Evolutionary conservation across 371 early-diverging fungal genomes (phyloP).

Genomic region (Apophysomyces elegans): DNA sequence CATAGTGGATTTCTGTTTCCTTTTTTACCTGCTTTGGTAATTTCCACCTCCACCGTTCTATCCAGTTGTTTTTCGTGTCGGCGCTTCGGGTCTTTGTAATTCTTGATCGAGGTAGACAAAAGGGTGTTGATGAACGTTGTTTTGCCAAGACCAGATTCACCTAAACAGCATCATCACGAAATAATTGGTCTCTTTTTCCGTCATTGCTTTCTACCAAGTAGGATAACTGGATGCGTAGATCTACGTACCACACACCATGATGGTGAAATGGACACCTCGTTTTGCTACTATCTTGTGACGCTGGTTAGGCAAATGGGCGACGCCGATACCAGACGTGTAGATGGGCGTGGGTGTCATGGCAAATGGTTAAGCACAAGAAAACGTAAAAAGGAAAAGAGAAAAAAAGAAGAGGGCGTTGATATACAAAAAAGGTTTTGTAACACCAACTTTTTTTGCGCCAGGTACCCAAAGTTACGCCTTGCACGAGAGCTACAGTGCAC

Average conservation of each 20-base stretch:
- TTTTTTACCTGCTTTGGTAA: slow-evolving; percentile 64
- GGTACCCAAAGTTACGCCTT: no score
- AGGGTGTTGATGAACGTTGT: slow-evolving; percentile 84
- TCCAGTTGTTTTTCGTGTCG: slow-evolving; percentile 53
- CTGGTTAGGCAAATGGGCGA: slow-evolving; percentile 98
- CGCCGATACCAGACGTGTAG: slow-evolving; percentile 79
- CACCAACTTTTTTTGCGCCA: no score
- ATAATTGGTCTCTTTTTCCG: not conserved
- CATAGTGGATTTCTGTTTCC: no score
- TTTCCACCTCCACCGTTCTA: slow-evolving; percentile 65
- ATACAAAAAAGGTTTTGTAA: not conserved
- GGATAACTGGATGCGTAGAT: not conserved
- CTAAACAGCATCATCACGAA: slow-evolving; percentile 7
- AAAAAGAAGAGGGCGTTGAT: slow-evolving; percentile 5
- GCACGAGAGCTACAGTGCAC: no score
- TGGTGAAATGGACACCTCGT: slow-evolving; percentile 89
- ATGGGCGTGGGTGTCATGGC: slow-evolving; percentile 52
- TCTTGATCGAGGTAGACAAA: slow-evolving; percentile 62
- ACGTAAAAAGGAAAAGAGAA: slow-evolving; percentile 10
- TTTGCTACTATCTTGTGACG: slow-evolving; percentile 92
- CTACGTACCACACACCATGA: slow-evolving; percentile 94
- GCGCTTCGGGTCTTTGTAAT: slow-evolving; percentile 53
- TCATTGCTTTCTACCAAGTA: not conserved
- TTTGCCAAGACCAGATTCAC: slow-evolving; percentile 70
- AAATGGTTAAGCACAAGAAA: slow-evolving; percentile 3